phyloP scores from a whole-genome alignment of 2,329 filamentous ascomycete species.

The Fusarium camptoceras region DNA sequence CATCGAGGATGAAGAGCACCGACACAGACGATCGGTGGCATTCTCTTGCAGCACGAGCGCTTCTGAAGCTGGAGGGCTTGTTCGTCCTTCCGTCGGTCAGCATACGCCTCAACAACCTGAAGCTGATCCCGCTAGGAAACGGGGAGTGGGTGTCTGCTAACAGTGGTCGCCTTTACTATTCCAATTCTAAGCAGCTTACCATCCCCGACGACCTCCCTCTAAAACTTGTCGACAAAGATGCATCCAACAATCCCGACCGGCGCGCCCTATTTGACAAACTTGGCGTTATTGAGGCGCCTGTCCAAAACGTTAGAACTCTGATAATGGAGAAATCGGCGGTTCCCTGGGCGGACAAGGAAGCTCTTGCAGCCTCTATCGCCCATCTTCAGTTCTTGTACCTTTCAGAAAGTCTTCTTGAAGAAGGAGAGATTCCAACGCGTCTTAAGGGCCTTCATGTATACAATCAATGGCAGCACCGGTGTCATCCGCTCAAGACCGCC shows the following conservation, averaged over 20 bases:
- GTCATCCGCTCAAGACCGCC: background rate
- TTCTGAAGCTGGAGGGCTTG: background rate
- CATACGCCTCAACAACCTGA: conserved; percentile 6
- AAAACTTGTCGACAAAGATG: conserved; percentile 17
- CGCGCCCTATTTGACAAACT: conserved; percentile 28
- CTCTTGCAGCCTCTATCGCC: conserved; percentile 7
- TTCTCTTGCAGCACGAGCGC: conserved; percentile 28
- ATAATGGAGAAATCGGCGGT: conserved; percentile 8
- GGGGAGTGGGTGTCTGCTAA: conserved; percentile 33
- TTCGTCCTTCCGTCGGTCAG: background rate
- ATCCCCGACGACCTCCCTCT: conserved; percentile 27
- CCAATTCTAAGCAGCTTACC: conserved; percentile 8
- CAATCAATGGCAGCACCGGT: conserved; percentile 1
- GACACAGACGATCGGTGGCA: conserved; percentile 26
- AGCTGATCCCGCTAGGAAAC: conserved; percentile 29
- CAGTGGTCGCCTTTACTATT: conserved; percentile 19
- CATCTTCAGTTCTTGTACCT: conserved; percentile 37
- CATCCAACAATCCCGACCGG: conserved; percentile 19
- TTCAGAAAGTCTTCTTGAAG: conserved; percentile 16
- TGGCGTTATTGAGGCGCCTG: conserved; percentile 20
- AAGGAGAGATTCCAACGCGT: background rate
- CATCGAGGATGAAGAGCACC: conserved; percentile 30
- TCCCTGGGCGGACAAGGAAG: background rate
- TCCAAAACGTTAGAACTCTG: conserved; percentile 15
- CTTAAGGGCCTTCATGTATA: conserved; percentile 9